Evolutionary conservation across 805 yeast genomes (phyloP).

Genomic region (Sungouiozyma ichnusensis): DNA sequence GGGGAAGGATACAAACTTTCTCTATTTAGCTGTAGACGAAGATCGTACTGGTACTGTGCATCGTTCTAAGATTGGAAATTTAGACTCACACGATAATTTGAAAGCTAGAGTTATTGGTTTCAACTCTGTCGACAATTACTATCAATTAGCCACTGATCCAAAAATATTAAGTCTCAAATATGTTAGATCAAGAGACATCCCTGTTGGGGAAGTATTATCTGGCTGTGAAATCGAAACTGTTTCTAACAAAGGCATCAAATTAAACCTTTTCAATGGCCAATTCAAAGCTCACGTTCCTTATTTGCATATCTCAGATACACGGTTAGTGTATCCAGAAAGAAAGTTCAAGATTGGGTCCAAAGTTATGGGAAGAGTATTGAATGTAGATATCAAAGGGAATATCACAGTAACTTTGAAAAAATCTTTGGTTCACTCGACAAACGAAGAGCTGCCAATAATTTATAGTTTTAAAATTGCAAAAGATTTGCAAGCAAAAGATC

Average conservation of each 20-base stretch:
- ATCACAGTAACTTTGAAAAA: constrained; percentile 70
- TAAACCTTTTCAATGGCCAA: constrained; percentile 50
- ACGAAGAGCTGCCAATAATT: constrained; percentile 27
- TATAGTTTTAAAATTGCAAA: constrained; percentile 42
- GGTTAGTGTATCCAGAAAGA: constrained; percentile 81
- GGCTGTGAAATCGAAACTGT: constrained; percentile 49
- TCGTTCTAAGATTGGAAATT: constrained; percentile 50
- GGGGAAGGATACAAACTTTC: constrained; percentile 47
- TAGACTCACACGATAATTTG: constrained; percentile 46
- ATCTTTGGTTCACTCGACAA: constrained; percentile 53
- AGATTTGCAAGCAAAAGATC: constrained; percentile 29
- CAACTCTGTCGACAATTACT: constrained; percentile 54
- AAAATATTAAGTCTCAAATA: constrained; percentile 52
- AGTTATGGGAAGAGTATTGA: constrained; percentile 64
- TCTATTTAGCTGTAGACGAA: constrained; percentile 49
- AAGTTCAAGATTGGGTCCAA: constrained; percentile 79
- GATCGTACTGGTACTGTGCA: constrained; percentile 65
- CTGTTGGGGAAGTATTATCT: constrained; percentile 55
- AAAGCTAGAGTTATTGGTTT: constrained; percentile 77
- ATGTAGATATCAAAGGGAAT: constrained; percentile 36
- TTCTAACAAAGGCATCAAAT: constrained; percentile 51
- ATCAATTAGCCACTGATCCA: constrained; percentile 60
- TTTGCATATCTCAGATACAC: constrained; percentile 73
- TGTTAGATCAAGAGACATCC: constrained; percentile 60
- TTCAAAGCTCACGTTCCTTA: constrained; percentile 69